phyloP scores from a whole-genome alignment of 495 filamentous ascomycete genomes.

The Letharia columbiana region DNA sequence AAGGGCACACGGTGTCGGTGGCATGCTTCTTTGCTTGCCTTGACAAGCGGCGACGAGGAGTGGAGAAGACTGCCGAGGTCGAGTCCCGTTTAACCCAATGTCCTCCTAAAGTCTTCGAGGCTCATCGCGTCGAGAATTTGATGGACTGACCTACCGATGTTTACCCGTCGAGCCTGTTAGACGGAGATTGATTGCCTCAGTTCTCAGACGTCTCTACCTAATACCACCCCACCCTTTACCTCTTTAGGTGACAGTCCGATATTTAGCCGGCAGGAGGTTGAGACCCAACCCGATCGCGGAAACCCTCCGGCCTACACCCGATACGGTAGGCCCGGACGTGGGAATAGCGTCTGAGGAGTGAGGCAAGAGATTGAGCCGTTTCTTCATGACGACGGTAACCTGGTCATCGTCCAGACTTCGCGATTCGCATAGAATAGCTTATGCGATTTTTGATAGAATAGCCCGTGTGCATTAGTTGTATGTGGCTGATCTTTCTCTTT shows the following conservation, averaged over 20 bases:
- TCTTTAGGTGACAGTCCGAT: too few species aligned
- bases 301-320: too few species aligned
- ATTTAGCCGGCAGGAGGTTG: too few species aligned
- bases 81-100: background rate
- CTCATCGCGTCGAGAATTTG: background rate
- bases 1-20: slow-evolving; percentile 57
- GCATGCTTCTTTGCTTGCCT: slow-evolving; percentile 32
- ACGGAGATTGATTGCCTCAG: too few species aligned
- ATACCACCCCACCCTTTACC: too few species aligned
- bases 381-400: background rate
- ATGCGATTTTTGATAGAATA: background rate
- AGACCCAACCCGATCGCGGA: too few species aligned
- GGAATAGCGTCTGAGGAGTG: too few species aligned
- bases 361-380: too few species aligned
- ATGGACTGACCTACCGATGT: background rate
- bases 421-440: background rate
- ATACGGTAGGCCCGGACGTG: too few species aligned
- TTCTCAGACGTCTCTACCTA: too few species aligned
- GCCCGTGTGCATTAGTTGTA: background rate
- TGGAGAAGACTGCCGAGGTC: background rate
- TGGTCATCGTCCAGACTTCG: background rate
- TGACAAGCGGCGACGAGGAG: background rate
- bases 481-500: background rate
- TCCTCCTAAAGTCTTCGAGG: background rate
- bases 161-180: background rate